phyloP scores from a whole-genome alignment of 306 rosid genomes.

The Carpinus fangiana region DNA sequence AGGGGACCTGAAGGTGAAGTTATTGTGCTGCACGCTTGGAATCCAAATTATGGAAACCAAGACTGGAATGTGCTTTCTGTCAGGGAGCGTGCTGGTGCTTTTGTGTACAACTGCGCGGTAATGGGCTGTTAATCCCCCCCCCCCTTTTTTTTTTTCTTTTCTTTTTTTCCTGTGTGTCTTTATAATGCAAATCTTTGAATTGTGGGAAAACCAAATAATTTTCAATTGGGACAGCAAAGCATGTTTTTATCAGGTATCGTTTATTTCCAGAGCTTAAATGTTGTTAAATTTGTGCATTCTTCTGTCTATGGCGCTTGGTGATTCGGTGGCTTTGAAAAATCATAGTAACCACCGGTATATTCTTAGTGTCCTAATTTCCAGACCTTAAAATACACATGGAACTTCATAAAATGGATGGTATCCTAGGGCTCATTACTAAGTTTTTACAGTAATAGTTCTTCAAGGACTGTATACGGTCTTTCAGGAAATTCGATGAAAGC shows the following conservation, averaged over 20 bases:
- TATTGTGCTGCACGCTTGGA: conserved; percentile 30
- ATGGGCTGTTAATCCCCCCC: conserved; percentile 31
- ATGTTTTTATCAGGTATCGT: neutral
- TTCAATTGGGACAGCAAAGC: conserved; percentile 5
- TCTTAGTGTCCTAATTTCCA: neutral
- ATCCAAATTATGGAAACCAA: conserved; percentile 25
- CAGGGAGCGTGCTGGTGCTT: conserved; percentile 32
- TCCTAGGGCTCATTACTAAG: neutral
- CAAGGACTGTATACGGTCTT: neutral
- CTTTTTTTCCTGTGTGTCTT: neutral
- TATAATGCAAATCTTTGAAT: conserved; percentile 2
- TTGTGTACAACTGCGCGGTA: conserved; percentile 45
- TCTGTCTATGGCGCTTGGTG: neutral
- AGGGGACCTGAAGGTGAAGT: conserved; percentile 31
- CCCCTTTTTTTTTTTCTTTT: neutral
- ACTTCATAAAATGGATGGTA: neutral
- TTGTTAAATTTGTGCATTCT: neutral
- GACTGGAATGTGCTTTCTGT: conserved; percentile 38
- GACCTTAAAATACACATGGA: neutral
- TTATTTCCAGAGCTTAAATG: neutral
- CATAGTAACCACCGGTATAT: neutral
- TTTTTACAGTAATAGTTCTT: neutral
- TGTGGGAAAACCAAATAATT: conserved; percentile 5
- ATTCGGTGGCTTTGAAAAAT: neutral
- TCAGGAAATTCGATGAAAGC: no score